Evolutionary conservation across 495 filamentous ascomycete species (phyloP).

Genomic region (Aspergillus campestris): DNA sequence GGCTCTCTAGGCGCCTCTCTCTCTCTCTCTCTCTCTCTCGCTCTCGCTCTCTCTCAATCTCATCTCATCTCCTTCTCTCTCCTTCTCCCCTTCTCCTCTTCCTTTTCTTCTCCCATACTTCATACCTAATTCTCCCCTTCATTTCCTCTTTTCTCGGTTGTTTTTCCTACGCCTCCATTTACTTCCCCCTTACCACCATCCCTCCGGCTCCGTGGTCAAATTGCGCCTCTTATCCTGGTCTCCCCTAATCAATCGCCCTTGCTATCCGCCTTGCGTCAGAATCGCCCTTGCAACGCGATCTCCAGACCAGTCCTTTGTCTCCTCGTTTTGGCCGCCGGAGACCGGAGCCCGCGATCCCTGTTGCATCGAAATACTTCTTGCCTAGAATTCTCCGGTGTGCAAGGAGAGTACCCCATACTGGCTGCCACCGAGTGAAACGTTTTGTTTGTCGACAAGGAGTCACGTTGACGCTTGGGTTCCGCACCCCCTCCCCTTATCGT

Average conservation of each 20-base stretch:
- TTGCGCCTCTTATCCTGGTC: conserved; percentile 16
- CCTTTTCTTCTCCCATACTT: conserved; percentile 5
- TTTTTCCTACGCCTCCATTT: conserved; percentile 9
- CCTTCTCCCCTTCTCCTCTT: background rate
- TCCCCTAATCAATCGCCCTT: conserved; percentile 18
- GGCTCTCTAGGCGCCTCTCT: background rate
- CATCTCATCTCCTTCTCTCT: conserved; percentile 2
- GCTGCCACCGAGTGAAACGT: conserved; percentile 11
- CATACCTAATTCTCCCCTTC: conserved; percentile 10
- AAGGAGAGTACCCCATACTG: conserved; percentile 2
- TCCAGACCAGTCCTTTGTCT: conserved; percentile 11
- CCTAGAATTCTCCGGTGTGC: conserved; percentile 7
- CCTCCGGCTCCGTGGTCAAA: conserved; percentile 20
- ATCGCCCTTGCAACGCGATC: conserved; percentile 21
- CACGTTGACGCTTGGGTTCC: conserved; percentile 13
- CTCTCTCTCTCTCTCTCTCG: conserved; percentile 1
- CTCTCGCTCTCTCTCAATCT: conserved; percentile 1
- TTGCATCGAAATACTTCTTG: conserved; percentile 1
- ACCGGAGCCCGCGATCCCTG: conserved; percentile 15
- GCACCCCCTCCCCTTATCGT: conserved; percentile 11
- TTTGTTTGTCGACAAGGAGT: conserved; percentile 1
- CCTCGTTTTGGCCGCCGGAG: conserved; percentile 22
- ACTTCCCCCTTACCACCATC: conserved; percentile 2
- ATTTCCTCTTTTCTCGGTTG: conserved; percentile 6
- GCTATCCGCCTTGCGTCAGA: conserved; percentile 25